Percentiles rank a stretch among this genome's conserved stretches.
Conservation (phyloP, 228 moss, liverwort and hornwort genomes). For the Sphagnum fallax region DNA sequence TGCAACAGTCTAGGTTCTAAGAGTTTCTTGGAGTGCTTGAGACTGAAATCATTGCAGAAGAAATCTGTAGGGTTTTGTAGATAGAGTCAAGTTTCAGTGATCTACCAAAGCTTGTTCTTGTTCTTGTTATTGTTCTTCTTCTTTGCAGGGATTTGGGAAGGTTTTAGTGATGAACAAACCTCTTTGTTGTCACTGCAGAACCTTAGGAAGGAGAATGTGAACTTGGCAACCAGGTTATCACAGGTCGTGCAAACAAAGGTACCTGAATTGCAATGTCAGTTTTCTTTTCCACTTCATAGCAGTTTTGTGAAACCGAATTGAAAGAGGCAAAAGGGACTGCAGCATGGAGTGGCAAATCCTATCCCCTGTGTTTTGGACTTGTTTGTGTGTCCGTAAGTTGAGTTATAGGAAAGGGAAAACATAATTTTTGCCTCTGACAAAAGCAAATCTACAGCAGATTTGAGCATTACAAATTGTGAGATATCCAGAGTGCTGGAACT, state of each 20-base stretch:
- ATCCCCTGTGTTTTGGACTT: neutral
- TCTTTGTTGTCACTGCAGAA: conserved; percentile 8
- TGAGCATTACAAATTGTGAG: too few species aligned
- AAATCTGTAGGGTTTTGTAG: too few species aligned
- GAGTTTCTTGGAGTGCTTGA: neutral
- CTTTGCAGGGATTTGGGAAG: too few species aligned
- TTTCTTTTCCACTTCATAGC: neutral
- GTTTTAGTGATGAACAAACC: too few species aligned
- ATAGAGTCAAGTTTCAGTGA: too few species aligned
- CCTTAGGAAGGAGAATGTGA: conserved; percentile 21
- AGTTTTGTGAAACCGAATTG: neutral
- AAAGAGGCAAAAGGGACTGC: too few species aligned
- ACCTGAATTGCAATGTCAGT: conserved; percentile 10
- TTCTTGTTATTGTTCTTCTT: too few species aligned
- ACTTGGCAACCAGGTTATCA: conserved; percentile 9
- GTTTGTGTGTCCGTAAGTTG: neutral
- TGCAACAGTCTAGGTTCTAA: too few species aligned
- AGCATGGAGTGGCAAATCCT: neutral
- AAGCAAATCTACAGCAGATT: too few species aligned
- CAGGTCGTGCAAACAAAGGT: conserved; percentile 10
- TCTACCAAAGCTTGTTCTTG: too few species aligned
- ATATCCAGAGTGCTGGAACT: too few species aligned
- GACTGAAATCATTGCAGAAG: too few species aligned
- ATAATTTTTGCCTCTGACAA: neutral
- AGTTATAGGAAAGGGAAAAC: neutral